Evolutionary conservation across 306 rosid species (phyloP).

Genomic region (Spatholobus suberectus): DNA sequence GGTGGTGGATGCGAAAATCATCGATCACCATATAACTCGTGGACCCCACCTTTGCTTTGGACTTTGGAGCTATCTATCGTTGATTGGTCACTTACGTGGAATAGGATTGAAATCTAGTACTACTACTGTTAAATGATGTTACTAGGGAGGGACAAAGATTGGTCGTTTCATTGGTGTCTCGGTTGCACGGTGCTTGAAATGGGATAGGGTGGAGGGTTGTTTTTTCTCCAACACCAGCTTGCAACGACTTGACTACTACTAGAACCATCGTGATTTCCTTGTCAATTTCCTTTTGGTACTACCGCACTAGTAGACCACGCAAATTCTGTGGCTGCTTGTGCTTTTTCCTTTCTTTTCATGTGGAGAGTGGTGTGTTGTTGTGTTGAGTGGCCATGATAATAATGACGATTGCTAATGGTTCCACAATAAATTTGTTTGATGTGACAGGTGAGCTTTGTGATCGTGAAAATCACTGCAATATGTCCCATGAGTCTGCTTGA

Average conservation of each 20-base stretch:
- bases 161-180: background rate
- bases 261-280: background rate
- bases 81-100: background rate
- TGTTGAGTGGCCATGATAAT: background rate
- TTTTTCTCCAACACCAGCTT: background rate
- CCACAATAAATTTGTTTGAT: background rate
- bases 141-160: background rate
- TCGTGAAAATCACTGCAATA: conserved; percentile 83
- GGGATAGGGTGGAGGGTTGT: conserved; percentile 17
- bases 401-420: conserved; percentile 32
- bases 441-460: conserved; percentile 67
- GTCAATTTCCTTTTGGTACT: conserved; percentile 14
- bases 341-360: conserved; percentile 21
- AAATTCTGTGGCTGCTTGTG: conserved; percentile 42
- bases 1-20: background rate
- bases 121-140: background rate
- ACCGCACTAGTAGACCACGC: conserved; percentile 20
- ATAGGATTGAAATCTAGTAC: background rate
- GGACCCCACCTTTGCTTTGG: background rate
- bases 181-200: background rate
- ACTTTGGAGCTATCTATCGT: background rate
- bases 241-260: background rate
- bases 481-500: conserved; percentile 77
- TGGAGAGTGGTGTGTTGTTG: background rate
- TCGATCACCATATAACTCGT: background rate